Conservation (phyloP, 768 basidiomycete genomes). For the Mycena kentingensis region DNA sequence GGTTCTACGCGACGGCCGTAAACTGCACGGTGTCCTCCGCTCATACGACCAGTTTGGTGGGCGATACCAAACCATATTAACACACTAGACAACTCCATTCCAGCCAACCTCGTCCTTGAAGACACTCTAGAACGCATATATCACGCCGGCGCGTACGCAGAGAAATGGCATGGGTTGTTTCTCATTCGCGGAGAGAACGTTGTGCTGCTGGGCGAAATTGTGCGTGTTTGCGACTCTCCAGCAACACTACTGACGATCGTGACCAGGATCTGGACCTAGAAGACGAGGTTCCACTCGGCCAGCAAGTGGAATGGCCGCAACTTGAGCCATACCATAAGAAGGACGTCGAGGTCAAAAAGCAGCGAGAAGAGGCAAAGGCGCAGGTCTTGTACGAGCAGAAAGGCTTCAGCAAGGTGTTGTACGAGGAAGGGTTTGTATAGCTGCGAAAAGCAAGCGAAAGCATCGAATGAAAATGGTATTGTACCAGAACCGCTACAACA, state of each 20-base stretch:
- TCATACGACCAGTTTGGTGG: constrained; percentile 99
- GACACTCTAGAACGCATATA: constrained; percentile 95
- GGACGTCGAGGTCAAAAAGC: constrained; percentile 73
- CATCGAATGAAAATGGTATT: constrained; percentile 11
- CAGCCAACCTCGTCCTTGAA: constrained; percentile 97
- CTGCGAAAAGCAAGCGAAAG: constrained; percentile 7
- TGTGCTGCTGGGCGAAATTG: constrained; percentile 94
- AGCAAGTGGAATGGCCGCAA: constrained; percentile 69
- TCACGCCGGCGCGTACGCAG: constrained; percentile 84
- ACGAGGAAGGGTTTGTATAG: constrained; percentile 13
- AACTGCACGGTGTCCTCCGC: constrained; percentile 92
- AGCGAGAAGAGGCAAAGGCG: constrained; percentile 81
- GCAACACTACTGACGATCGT: constrained; percentile 4
- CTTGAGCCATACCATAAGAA: constrained; percentile 73
- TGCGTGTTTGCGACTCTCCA: constrained; percentile 44
- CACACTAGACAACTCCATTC: too few species aligned
- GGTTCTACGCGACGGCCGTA: constrained; percentile 92
- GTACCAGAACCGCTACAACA: constrained; percentile 18
- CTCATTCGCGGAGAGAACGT: constrained; percentile 98
- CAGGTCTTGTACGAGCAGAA: constrained; percentile 79
- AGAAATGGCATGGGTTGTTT: constrained; percentile 86
- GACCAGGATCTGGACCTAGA: constrained; percentile 89
- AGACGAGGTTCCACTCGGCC: constrained; percentile 75
- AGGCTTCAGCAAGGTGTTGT: constrained; percentile 74
- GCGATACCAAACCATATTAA: too few species aligned